Percentiles rank a stretch among this genome's conserved stretches.
Conservation (phyloP, 129 eudicot genomes). For the Lactuca saligna region DNA sequence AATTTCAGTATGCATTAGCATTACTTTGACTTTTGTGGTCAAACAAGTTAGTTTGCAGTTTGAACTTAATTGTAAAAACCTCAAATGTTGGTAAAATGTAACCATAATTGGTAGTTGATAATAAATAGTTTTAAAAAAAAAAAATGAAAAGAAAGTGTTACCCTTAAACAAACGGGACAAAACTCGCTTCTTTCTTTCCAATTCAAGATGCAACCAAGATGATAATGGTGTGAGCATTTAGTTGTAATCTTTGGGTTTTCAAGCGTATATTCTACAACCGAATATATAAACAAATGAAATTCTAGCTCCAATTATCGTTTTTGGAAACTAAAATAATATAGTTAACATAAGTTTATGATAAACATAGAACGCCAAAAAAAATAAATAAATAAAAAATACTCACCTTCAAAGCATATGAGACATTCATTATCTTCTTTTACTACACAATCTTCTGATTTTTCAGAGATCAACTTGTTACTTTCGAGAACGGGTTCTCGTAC, state of each 20-base stretch:
- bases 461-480: neutral
- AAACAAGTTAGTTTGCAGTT: neutral
- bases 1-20: neutral
- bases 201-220: conserved; percentile 65
- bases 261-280: conserved; percentile 45
- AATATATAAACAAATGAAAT: neutral
- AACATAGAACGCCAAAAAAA: neutral
- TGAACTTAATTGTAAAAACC: neutral
- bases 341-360: neutral
- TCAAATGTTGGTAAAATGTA: neutral
- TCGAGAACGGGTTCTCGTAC: neutral
- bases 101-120: neutral
- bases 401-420: conserved; percentile 33
- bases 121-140: neutral
- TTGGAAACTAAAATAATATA: neutral
- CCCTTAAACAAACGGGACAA: conserved; percentile 61
- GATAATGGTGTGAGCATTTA: conserved; percentile 62
- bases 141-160: conserved; percentile 12
- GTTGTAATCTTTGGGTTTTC: conserved; percentile 66
- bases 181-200: conserved; percentile 65
- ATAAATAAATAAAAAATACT: neutral
- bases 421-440: conserved; percentile 25
- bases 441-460: neutral
- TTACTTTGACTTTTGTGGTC: conserved; percentile 19
- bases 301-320: neutral